phyloP scores from a whole-genome alignment of 202 grass and related monocot species.

The Setaria italica region DNA sequence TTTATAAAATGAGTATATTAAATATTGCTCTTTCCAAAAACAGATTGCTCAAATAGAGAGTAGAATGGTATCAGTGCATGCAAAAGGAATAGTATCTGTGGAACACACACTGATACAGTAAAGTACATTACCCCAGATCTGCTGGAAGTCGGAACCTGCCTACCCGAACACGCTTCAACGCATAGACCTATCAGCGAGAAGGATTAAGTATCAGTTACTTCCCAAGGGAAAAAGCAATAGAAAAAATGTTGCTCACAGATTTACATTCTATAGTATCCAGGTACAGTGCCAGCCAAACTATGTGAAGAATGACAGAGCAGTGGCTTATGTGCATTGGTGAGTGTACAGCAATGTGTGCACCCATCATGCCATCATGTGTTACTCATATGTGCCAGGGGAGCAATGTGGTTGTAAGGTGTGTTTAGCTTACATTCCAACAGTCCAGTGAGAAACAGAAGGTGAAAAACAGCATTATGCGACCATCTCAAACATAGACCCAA shows the following conservation, averaged over 20 bases:
- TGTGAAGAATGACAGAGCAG: background rate
- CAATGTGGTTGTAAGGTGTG: background rate
- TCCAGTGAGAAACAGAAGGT: background rate
- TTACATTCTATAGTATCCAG: constrained; percentile 7
- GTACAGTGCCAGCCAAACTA: constrained; percentile 7
- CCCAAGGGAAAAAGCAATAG: constrained; percentile 7
- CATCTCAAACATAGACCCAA: constrained; percentile 22
- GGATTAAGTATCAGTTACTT: constrained; percentile 51
- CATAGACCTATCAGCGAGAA: constrained; percentile 66
- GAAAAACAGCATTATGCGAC: constrained; percentile 23
- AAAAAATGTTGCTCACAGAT: background rate
- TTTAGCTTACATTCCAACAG: background rate
- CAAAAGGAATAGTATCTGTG: background rate
- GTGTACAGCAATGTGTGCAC: background rate
- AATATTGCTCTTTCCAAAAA: constrained; percentile 16
- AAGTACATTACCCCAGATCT: constrained; percentile 76
- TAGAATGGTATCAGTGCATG: constrained; percentile 4
- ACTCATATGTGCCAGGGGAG: background rate
- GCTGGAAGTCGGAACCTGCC: constrained; percentile 84
- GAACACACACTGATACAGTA: constrained; percentile 31
- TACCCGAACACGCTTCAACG: constrained; percentile 84
- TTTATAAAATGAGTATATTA: background rate
- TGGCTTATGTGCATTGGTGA: background rate
- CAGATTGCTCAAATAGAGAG: background rate
- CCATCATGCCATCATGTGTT: constrained; percentile 2